phyloP scores from a whole-genome alignment of 2,329 filamentous ascomycete species.

The Tolypocladium inflatum region DNA sequence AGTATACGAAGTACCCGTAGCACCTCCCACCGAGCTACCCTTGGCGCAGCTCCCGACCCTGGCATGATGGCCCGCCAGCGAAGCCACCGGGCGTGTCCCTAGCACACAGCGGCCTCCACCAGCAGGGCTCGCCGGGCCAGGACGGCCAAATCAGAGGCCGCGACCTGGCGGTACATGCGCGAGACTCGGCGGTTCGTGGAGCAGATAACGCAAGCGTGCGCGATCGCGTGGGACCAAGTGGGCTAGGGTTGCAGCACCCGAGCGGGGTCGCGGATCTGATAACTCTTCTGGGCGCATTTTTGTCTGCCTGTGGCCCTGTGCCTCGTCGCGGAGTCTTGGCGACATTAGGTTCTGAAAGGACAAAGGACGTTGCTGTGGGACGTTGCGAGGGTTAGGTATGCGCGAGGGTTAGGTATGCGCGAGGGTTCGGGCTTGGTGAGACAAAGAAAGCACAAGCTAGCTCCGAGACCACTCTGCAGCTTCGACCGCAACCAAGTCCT shows the following conservation, averaged over 20 bases:
- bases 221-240: background rate
- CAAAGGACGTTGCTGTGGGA: background rate
- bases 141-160: background rate
- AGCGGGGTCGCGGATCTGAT: constrained; percentile 1
- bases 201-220: background rate
- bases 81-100: background rate
- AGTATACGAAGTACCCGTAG: background rate
- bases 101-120: background rate
- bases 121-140: background rate
- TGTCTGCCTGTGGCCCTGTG: background rate
- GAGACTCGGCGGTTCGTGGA: background rate
- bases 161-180: background rate
- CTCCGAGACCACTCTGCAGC: background rate
- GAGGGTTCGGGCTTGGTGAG: background rate
- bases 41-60: background rate
- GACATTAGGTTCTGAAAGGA: background rate
- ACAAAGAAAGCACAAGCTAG: background rate
- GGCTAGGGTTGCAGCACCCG: background rate
- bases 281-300: background rate
- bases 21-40: background rate
- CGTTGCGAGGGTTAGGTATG: background rate
- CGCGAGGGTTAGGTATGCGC: background rate
- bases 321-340: no score
- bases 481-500: no score
- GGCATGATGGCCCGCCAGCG: background rate